Percentiles rank a stretch among this genome's conserved stretches.
phyloP scores from a whole-genome alignment of 176 grass and related monocot genomes.

The Microstegium vimineum region DNA sequence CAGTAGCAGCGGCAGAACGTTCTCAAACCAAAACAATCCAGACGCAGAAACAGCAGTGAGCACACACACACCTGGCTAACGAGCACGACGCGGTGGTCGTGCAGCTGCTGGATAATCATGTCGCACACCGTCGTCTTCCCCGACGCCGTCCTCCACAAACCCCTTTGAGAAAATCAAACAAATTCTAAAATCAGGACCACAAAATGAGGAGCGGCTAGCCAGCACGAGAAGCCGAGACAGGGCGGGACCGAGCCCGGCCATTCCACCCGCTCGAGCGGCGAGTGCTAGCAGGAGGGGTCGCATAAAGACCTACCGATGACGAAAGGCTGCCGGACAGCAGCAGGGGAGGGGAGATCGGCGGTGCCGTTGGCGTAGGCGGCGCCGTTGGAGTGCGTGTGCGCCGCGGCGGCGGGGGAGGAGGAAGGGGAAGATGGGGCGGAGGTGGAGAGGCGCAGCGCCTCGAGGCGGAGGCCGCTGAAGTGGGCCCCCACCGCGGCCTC shows the following conservation, averaged over 20 bases:
- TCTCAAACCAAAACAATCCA: not conserved
- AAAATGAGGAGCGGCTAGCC: not conserved
- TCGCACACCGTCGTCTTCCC: conserved; percentile 99
- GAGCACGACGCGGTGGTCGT: conserved; percentile 93
- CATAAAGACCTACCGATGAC: conserved; percentile 54
- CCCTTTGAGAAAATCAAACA: conserved; percentile 28
- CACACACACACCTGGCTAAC: conserved; percentile 57
- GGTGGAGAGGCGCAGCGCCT: conserved; percentile 56
- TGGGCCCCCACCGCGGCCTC: conserved; percentile 73
- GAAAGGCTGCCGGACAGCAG: conserved; percentile 58
- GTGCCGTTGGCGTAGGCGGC: conserved; percentile 15
- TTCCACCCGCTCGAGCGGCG: not conserved
- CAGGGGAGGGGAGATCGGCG: conserved; percentile 9
- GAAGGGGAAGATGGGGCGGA: conserved; percentile 71
- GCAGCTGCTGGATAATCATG: conserved; percentile 99
- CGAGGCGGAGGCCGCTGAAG: conserved; percentile 92
- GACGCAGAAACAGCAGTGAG: not conserved
- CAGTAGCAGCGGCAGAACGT: not conserved
- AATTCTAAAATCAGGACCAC: not conserved
- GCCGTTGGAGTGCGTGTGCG: conserved; percentile 17
- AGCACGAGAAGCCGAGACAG: not conserved
- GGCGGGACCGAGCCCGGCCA: not conserved
- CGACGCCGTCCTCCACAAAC: conserved; percentile 88
- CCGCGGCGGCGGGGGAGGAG: conserved; percentile 19
- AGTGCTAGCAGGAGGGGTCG: not conserved